Conservation (phyloP, 2,329 filamentous ascomycete species). For the Epichloe uncinata region DNA sequence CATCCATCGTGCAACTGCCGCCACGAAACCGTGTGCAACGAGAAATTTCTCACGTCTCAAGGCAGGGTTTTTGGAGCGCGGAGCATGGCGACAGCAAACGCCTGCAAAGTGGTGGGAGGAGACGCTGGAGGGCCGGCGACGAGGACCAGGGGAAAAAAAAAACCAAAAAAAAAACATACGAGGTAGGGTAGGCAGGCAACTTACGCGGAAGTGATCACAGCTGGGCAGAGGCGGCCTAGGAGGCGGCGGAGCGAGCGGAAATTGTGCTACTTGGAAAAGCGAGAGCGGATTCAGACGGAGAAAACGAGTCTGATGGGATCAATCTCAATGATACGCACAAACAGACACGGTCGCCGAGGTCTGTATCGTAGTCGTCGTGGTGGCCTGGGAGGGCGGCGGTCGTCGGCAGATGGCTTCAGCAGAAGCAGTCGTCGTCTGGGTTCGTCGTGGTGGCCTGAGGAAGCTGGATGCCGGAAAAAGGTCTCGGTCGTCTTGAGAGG, state of each 20-base stretch:
- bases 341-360: slow-evolving; percentile 5
- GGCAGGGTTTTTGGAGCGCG: too few relatives aligned
- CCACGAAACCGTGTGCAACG: neutral
- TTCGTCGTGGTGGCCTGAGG: neutral
- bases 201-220: slow-evolving; percentile 25
- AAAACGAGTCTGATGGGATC: neutral
- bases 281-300: neutral
- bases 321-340: neutral
- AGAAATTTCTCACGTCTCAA: neutral
- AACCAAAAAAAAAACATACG: neutral
- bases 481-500: slow-evolving; percentile 5
- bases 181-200: slow-evolving; percentile 4
- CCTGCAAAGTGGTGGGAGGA: neutral
- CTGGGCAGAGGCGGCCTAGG: slow-evolving; percentile 9
- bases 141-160: neutral
- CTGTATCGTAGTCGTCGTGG: slow-evolving; percentile 19
- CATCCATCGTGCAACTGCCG: neutral
- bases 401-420: slow-evolving; percentile 11
- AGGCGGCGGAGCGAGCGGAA: slow-evolving; percentile 9
- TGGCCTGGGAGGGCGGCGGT: slow-evolving; percentile 20
- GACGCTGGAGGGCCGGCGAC: neutral
- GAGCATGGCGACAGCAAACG: neutral
- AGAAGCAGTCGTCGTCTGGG: slow-evolving; percentile 1
- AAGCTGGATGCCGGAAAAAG: neutral
- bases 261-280: slow-evolving; percentile 2